Base-by-base conservation (phyloP, 257 asterid genomes). In the Solanum etuberosum region DNA sequence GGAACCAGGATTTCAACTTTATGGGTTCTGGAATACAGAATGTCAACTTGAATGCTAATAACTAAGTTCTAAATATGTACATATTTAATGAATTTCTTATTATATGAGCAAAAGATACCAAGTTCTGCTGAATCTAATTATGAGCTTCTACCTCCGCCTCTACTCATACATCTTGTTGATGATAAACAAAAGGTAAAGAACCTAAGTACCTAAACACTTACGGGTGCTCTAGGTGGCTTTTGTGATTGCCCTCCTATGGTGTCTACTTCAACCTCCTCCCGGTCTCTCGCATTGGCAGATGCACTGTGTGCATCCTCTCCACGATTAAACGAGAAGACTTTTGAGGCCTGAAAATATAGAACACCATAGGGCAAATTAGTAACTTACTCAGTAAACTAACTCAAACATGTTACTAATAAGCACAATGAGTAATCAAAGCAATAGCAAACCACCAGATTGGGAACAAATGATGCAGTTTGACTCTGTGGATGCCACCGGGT, bases 181-280 rank as follows among this genome's bases (percentile, higher is more conserved):
- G 80, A 46, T 81, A 34, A 63, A 67, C 42, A 32, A 74, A 73
- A 70, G 23, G 34, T 51, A 86, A 73, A 34, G 68, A 54, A 76
- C 78, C 84, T 78, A 20, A 61, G 38, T 83, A 15, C 16, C 15
- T 25, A 27, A 14, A 59, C 76, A 91, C 96, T 90, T 88, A 93
- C 97, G 1, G 93, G 97, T 88, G 92, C 89, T 92, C 87, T 91
- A 9, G 95, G 95, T 5, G 98, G 96, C 90, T 88, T 92, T 46
- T 92, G 96, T 54, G 89, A 90, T 86, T 87, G 92, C 10, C 42
- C 87, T 86, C 88, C 91, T 11, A 73, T 86, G 88, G 23, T 88
- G 18, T 89, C 92, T 48, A 63, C 72, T 63, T 90, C 93, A 29
- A 83, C 90, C 80, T 88, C 91, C 89, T 92, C 93, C 29, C 37